These are phyloP conservation scores for Aspergillus campestris DNA, from an alignment of 495 filamentous ascomycete species.

Conservation along the genomic window DNA sequence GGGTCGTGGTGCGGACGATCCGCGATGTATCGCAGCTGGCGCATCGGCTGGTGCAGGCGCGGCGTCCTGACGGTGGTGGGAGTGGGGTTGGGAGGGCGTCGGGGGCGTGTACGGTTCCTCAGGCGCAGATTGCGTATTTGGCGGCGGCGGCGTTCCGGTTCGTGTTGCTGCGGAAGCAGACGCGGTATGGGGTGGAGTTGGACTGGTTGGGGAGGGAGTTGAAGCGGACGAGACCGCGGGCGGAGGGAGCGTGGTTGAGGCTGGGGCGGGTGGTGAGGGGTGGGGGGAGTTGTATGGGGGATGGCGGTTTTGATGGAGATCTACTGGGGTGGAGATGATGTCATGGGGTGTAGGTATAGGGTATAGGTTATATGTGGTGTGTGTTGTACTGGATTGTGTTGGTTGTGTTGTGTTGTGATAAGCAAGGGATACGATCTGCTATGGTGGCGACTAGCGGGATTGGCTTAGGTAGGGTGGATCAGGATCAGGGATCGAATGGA, in stretches of 20 bases:
- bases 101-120: slow-evolving; percentile 52
- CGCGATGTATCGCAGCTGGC: slow-evolving; percentile 57
- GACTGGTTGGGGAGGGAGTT: slow-evolving; percentile 50
- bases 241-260: slow-evolving; percentile 19
- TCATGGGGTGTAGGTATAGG: too few species aligned
- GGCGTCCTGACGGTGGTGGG: too few species aligned
- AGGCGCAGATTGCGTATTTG: slow-evolving; percentile 60
- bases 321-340: background rate
- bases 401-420: too few species aligned
- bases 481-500: too few species aligned
- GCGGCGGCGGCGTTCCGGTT: slow-evolving; percentile 56
- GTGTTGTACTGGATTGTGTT: too few species aligned
- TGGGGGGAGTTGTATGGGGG: slow-evolving; percentile 27
- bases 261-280: slow-evolving; percentile 24
- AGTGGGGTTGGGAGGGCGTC: slow-evolving; percentile 13
- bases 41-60: slow-evolving; percentile 54
- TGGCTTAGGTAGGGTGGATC: too few species aligned
- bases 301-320: slow-evolving; percentile 32
- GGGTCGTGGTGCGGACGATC: slow-evolving; percentile 58
- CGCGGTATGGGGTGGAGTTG: slow-evolving; percentile 50
- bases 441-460: too few species aligned
- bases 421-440: too few species aligned
- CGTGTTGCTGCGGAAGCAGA: slow-evolving; percentile 61
- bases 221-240: slow-evolving; percentile 22
- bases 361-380: too few species aligned